These are phyloP conservation scores for Candida coleopterorum DNA, from an alignment of 805 yeast genomes.

Conservation along the genomic window DNA sequence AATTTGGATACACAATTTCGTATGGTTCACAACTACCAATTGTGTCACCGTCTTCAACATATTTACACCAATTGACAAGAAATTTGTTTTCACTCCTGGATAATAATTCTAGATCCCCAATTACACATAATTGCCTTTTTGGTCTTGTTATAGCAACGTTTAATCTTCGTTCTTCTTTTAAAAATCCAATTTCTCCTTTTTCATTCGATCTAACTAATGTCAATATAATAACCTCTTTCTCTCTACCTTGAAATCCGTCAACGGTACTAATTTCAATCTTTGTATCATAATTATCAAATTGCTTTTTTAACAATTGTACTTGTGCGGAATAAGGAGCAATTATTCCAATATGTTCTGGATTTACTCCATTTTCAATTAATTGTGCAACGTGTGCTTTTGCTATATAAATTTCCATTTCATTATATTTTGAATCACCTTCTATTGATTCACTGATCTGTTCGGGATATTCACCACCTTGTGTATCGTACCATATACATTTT, in stretches of 20 bases:
- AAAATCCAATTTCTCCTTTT: conserved; percentile 68
- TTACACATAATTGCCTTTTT: conserved; percentile 73
- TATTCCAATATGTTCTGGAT: conserved; percentile 62
- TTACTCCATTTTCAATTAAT: conserved; percentile 50
- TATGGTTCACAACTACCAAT: conserved; percentile 26
- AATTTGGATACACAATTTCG: conserved; percentile 61
- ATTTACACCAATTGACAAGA: conserved; percentile 60
- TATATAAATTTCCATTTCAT: conserved; percentile 69
- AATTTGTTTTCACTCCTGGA: conserved; percentile 39
- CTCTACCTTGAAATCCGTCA: conserved; percentile 97
- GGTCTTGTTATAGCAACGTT: conserved; percentile 95
- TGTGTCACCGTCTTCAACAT: conserved; percentile 49
- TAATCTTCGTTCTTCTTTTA: conserved; percentile 71
- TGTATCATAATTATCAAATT: conserved; percentile 12
- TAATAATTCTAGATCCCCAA: conserved; percentile 82
- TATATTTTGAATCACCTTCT: conserved; percentile 55
- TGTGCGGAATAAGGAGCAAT: conserved; percentile 92
- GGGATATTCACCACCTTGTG: conserved; percentile 81
- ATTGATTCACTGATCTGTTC: conserved; percentile 40
- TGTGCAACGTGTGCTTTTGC: conserved; percentile 53
- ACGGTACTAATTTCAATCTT: conserved; percentile 78
- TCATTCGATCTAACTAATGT: conserved; percentile 81
- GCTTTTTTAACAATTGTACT: conserved; percentile 54
- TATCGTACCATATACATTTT: conserved; percentile 79
- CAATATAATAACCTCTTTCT: conserved; percentile 79